Percentiles rank a stretch among this genome's conserved stretches.
These are phyloP conservation scores for Phialemoniopsis sp. DNA, from an alignment of 2,329 filamentous ascomycete genomes.

Conservation along the genomic window DNA sequence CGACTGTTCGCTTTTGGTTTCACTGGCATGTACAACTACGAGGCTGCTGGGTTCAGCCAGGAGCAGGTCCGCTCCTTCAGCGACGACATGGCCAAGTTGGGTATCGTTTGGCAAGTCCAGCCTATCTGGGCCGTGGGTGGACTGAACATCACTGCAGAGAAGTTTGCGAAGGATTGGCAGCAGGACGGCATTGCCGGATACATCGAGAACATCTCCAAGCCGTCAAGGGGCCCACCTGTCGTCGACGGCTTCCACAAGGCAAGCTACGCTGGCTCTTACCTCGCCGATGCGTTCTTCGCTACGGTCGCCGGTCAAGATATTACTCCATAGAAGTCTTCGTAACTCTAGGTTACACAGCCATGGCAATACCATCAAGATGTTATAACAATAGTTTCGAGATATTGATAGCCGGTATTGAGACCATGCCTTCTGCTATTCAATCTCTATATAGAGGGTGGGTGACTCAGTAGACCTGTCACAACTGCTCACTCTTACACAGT, in stretches of 20 bases:
- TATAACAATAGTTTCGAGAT: no score
- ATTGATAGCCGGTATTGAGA: no score
- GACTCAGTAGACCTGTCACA: no score
- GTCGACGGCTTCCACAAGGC: conserved; percentile 29
- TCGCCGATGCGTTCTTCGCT: conserved; percentile 30
- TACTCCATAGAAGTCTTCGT: no score
- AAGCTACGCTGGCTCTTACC: conserved; percentile 26
- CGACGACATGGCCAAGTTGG: conserved; percentile 27
- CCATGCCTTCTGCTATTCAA: no score
- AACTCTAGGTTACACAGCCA: background rate
- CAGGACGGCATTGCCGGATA: conserved; percentile 30
- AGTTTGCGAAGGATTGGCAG: conserved; percentile 25
- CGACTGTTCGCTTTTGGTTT: conserved; percentile 32
- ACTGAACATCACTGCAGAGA: conserved; percentile 24
- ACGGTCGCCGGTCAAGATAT: conserved; percentile 21
- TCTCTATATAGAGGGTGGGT: no score
- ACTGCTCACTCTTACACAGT: no score
- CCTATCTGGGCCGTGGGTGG: conserved; percentile 31
- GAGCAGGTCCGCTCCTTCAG: conserved; percentile 23
- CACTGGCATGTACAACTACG: conserved; percentile 28
- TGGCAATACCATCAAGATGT: background rate
- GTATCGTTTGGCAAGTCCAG: conserved; percentile 34
- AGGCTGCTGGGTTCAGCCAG: conserved; percentile 24
- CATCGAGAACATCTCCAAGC: conserved; percentile 16
- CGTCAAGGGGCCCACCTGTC: conserved; percentile 19